Base-by-base conservation (phyloP, 2,329 filamentous ascomycete species). In the Teratosphaeriaceae sp. region DNA sequence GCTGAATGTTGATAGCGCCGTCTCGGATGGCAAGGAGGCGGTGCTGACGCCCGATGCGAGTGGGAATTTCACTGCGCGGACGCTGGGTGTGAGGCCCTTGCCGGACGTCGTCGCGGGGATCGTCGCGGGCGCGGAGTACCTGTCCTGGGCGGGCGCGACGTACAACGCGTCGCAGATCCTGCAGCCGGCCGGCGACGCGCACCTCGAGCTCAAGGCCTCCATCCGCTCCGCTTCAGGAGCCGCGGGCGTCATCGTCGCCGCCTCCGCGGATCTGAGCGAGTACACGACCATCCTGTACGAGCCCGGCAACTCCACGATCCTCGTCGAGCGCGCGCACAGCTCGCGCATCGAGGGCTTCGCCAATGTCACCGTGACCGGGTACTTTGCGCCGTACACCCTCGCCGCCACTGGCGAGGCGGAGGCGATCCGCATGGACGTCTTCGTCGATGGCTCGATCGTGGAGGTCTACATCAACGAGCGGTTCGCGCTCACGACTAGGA, bases 381-480 rank as follows among this genome's bases (percentile, higher is more conserved):
- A 69, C 53, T 72, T 71, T 58, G 59, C 66, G 40, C 68, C 69
- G 3, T 71, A 71, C 59, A 65, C 62, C 4, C 54, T 65, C 38
- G n/a, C n/a, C n/a, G 26, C n/a, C 13, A 5, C 16, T 35, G 1
- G 55, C 2, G 44, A 51, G 24, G 41, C 40, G 0, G 70, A 74
- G 51, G 56, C 60, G 15, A 57, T 73, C 23, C 51, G 56, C 5
- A 64, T 72, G 57, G 57, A 71, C 43, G 57, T 73, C 44, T 72
- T 69, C 54, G 50, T 73, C 30, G 71, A 74, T 44, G 70, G 70
- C 19, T 70, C 66, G 1, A 55, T 72, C 19, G 54, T 72, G 0
- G 71, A 74, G 54, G 52, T 74, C 20, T 71, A 68, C 48, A 55
- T 71, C 31, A 73, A 73, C 45, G 67, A 64, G 23, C 56, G 64